Percentiles rank a stretch among this genome's conserved stretches.
These are phyloP conservation scores for Teratosphaeria nubilosa DNA, from an alignment of 2,329 filamentous ascomycete species.

Conservation along the genomic window DNA sequence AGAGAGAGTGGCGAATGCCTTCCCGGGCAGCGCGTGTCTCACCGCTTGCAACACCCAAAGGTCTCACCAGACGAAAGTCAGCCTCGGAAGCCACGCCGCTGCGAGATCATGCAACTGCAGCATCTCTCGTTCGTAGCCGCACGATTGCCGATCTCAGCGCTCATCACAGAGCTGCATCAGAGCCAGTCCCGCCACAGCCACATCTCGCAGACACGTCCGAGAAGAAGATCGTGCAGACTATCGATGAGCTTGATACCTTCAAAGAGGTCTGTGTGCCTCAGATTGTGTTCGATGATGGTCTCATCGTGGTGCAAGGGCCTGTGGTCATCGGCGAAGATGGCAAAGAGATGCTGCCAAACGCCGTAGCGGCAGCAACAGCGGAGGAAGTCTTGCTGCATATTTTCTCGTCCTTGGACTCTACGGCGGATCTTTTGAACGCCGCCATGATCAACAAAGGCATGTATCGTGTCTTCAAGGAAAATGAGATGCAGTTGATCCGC, in stretches of 20 bases:
- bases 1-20: constrained; percentile 25
- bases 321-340: background rate
- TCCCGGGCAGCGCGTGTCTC: background rate
- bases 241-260: background rate
- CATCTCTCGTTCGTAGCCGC: background rate
- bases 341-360: background rate
- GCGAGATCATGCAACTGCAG: background rate
- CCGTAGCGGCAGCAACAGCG: constrained; percentile 21
- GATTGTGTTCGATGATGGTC: constrained; percentile 9
- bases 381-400: constrained; percentile 45
- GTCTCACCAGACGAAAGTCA: background rate
- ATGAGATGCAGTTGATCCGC: constrained; percentile 46
- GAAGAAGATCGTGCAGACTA: background rate
- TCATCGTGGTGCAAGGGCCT: constrained; percentile 7
- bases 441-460: constrained; percentile 47
- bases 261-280: background rate
- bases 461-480: constrained; percentile 47
- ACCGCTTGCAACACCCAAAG: background rate
- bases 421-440: constrained; percentile 46
- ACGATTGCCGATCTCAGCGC: background rate
- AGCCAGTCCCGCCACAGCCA: background rate
- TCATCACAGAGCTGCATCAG: background rate
- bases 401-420: constrained; percentile 36
- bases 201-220: background rate
- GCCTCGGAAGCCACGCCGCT: background rate